Conservation (phyloP, 495 filamentous ascomycete genomes). For the Podospora tetraspora region DNA sequence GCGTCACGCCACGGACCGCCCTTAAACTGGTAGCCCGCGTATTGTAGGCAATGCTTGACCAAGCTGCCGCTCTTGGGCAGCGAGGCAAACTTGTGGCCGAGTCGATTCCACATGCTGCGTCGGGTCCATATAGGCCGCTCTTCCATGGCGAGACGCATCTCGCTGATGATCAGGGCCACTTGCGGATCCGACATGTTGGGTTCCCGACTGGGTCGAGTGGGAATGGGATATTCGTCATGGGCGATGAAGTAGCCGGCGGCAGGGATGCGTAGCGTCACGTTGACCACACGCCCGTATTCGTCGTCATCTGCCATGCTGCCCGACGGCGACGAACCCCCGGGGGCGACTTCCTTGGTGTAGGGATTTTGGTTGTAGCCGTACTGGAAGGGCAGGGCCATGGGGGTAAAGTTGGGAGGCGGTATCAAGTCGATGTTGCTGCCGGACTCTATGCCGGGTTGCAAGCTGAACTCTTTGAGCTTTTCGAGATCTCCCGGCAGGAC, state of each 20-base stretch:
- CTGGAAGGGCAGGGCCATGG: conserved; percentile 61
- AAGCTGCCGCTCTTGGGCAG: conserved; percentile 40
- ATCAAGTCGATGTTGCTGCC: conserved; percentile 61
- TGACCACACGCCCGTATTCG: conserved; percentile 32
- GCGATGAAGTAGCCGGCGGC: conserved; percentile 57
- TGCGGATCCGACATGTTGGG: conserved; percentile 42
- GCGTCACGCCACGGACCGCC: conserved; percentile 88
- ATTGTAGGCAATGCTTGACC: conserved; percentile 61
- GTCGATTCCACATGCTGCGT: conserved; percentile 65
- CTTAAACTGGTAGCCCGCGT: conserved; percentile 83
- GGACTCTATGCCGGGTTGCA: conserved; percentile 59
- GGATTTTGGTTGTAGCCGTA: conserved; percentile 55
- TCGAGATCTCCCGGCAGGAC: conserved; percentile 60
- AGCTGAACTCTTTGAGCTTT: conserved; percentile 67
- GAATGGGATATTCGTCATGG: conserved; percentile 46
- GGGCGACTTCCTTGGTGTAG: conserved; percentile 39
- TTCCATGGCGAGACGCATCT: conserved; percentile 56
- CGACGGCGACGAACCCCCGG: conserved; percentile 23
- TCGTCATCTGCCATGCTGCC: conserved; percentile 27
- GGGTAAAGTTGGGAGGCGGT: conserved; percentile 71
- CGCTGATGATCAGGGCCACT: conserved; percentile 54
- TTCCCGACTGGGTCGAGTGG: conserved; percentile 30
- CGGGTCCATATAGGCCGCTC: conserved; percentile 82
- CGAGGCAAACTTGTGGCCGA: conserved; percentile 44
- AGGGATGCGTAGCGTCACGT: conserved; percentile 42